A percentile compares a stretch with the other conserved stretches of the same genome.
Conservation (phyloP, 805 yeast species). For the Saccharomycopsis malanga region DNA sequence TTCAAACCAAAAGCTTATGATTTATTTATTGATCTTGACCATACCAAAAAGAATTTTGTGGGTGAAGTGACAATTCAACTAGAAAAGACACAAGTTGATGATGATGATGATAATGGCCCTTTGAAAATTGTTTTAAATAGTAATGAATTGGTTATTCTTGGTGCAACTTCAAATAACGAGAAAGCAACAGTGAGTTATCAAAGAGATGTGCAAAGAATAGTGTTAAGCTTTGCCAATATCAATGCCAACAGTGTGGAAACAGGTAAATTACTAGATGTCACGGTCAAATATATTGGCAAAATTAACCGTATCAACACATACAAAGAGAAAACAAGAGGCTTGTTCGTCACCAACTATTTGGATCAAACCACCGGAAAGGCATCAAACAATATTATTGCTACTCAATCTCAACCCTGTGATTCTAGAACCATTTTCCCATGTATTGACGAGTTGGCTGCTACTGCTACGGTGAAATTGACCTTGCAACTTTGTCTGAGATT, state of each 20-base stretch:
- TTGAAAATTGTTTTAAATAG: slow-evolving; percentile 32
- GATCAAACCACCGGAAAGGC: slow-evolving; percentile 17
- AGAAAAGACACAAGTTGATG: background rate
- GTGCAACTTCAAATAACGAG: slow-evolving; percentile 22
- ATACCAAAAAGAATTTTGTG: slow-evolving; percentile 40
- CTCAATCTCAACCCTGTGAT: slow-evolving; percentile 66
- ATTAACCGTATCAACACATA: slow-evolving; percentile 44
- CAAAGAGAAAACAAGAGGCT: slow-evolving; percentile 52
- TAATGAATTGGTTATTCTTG: slow-evolving; percentile 28
- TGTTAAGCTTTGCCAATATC: slow-evolving; percentile 27
- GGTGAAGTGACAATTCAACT: slow-evolving; percentile 34
- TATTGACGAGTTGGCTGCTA: slow-evolving; percentile 55
- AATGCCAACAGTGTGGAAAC: slow-evolving; percentile 24
- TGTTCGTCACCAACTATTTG: slow-evolving; percentile 60
- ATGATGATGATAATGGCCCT: slow-evolving; percentile 7
- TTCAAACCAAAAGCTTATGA: slow-evolving; percentile 29
- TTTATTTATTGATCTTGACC: slow-evolving; percentile 32
- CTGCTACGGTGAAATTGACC: slow-evolving; percentile 44
- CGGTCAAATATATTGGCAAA: slow-evolving; percentile 43
- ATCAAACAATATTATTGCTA: slow-evolving; percentile 50
- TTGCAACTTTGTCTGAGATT: slow-evolving; percentile 39
- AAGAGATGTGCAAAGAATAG: slow-evolving; percentile 34
- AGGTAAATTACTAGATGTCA: slow-evolving; percentile 21
- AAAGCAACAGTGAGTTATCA: slow-evolving; percentile 32
- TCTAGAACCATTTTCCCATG: slow-evolving; percentile 62